Evolutionary conservation across 2,329 filamentous ascomycete genomes (phyloP), one percentile per base, ranked within the genome.

Genomic region (Massarina eburnea): DNA sequence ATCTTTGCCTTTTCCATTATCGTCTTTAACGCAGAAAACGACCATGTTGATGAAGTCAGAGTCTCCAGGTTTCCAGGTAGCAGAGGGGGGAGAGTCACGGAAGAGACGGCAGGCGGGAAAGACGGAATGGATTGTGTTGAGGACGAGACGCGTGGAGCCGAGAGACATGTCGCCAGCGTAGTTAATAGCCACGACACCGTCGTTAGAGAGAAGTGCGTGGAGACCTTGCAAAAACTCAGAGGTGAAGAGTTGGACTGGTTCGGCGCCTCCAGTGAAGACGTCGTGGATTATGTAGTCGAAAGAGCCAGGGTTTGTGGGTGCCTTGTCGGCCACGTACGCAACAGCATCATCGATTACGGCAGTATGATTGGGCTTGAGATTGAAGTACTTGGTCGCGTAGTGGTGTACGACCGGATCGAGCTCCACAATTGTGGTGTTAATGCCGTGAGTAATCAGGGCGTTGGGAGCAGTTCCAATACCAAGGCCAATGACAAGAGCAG

Each of bases 271-370:
- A 1, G 94, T 99, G 68, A 99, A 99, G 19, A 99, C 94, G 58
- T 99, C 94, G 68, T 99, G 94, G 43, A 99, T 80, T 62, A 99
- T 94, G 74, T 96, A 97, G 73, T 96, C 86, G 68, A 87, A 99
- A 21, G 76, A 76, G 20, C 40, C 48, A 9, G 68, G 66, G 8
- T 54, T 53, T 3, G 59, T 41, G 36, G 75, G 70, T 15, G 83
- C 80, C 68, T 84, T 71, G 9, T 69, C 63, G 10, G 74, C 58
- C 7, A 85, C 80, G 62, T 80, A 96, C n/a, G 74, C 72, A 2
- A 91, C 83, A 0, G 94, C 94, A 59, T 99, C 90, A 40, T 85
- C 81, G 52, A 97, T 85, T 42, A 89, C 81, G n/a, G 86, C 80
- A 0, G 82, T 88, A 71, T 94, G 89, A 57, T 92, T 89, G 18